These are phyloP conservation scores for Xylariaceae sp. DNA, from an alignment of 2,329 filamentous ascomycete species.

Conservation along the genomic window DNA sequence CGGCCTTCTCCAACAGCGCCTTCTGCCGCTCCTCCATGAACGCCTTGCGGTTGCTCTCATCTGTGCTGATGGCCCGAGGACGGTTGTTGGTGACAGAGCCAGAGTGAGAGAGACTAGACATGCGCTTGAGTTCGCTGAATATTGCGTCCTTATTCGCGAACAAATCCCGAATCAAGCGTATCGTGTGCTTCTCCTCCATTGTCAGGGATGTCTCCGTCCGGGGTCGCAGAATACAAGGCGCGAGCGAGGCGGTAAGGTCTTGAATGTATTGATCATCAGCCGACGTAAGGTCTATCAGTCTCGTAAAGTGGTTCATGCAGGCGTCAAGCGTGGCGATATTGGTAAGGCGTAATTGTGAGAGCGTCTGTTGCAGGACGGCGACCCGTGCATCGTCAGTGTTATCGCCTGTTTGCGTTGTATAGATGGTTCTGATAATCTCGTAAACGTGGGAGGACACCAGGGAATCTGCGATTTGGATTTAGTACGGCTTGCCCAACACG, in stretches of 20 bases:
- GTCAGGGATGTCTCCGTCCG: conserved; percentile 82
- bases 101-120: conserved; percentile 63
- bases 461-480: conserved; percentile 66
- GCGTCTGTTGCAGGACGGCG: conserved; percentile 87
- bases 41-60: conserved; percentile 89
- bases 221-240: conserved; percentile 82
- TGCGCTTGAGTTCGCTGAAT: conserved; percentile 91
- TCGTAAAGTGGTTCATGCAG: conserved; percentile 95
- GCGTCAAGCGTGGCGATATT: conserved; percentile 99
- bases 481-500: conserved; percentile 1
- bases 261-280: conserved; percentile 82
- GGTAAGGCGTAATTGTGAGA: conserved; percentile 86
- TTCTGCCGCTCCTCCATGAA: conserved; percentile 91
- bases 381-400: conserved; percentile 71
- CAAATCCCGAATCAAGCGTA: conserved; percentile 83
- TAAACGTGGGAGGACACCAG: conserved; percentile 97
- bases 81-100: conserved; percentile 51
- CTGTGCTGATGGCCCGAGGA: conserved; percentile 82
- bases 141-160: conserved; percentile 92
- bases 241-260: conserved; percentile 64
- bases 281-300: conserved; percentile 91
- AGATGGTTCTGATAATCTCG: conserved; percentile 97
- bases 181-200: conserved; percentile 90
- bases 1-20: conserved; percentile 63
- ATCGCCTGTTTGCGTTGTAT: conserved; percentile 72